Conservation (phyloP, 768 basidiomycete genomes). For the Trametopsis cervina region DNA sequence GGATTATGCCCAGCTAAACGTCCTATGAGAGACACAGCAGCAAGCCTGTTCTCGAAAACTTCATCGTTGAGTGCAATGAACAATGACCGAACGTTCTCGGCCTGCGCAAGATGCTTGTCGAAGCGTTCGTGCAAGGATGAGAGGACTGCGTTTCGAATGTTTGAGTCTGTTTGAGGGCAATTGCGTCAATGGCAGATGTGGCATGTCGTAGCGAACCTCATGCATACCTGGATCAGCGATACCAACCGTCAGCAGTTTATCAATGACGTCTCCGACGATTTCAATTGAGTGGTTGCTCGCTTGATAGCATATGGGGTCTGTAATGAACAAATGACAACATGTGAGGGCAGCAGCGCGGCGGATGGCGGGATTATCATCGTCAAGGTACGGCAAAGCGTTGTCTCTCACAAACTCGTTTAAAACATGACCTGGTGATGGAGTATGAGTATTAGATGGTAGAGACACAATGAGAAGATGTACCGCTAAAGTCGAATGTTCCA, state of each 20-base stretch:
- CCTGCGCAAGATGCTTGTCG: constrained; percentile 94
- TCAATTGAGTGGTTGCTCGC: constrained; percentile 94
- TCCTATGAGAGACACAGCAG: constrained; percentile 88
- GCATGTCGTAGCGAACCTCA: constrained; percentile 6
- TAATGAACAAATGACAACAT: constrained; percentile 86
- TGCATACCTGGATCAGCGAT: constrained; percentile 88
- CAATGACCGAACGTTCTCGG: constrained; percentile 94
- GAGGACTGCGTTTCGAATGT: constrained; percentile 82
- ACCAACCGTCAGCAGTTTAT: constrained; percentile 90
- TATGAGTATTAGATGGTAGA: background rate
- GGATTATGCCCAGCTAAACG: constrained; percentile 93
- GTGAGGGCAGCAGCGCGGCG: constrained; percentile 86
- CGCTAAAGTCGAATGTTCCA: constrained; percentile 91
- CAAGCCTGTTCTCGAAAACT: constrained; percentile 85
- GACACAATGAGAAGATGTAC: constrained; percentile 31
- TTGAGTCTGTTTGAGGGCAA: constrained; percentile 44
- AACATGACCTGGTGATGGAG: constrained; percentile 58
- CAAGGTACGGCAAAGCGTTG: constrained; percentile 88
- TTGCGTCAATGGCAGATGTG: constrained; percentile 6
- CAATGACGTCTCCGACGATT: constrained; percentile 95
- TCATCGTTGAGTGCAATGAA: constrained; percentile 98
- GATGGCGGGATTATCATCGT: constrained; percentile 85
- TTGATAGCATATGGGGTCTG: constrained; percentile 94
- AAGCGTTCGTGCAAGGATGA: constrained; percentile 86
- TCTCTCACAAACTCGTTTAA: constrained; percentile 93